Evolutionary conservation across 2,329 filamentous ascomycete genomes (phyloP).

Genomic region (Diaporthe helianthi): DNA sequence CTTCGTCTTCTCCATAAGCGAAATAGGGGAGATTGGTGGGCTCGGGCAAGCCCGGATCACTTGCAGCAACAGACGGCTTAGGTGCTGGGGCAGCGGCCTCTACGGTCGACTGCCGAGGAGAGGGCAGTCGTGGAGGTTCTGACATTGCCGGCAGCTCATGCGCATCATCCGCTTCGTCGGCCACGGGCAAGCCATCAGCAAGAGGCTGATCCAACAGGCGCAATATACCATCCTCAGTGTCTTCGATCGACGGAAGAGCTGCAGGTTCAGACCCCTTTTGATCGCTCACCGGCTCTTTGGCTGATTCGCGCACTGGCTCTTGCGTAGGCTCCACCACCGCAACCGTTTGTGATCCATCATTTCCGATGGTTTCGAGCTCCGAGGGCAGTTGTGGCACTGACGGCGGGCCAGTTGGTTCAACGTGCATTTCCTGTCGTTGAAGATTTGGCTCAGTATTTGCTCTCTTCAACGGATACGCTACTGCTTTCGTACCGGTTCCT

Average conservation of each 20-base stretch:
- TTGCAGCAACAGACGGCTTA: conserved; percentile 52
- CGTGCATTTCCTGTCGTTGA: conserved; percentile 32
- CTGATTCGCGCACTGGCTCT: background rate
- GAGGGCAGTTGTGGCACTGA: conserved; percentile 26
- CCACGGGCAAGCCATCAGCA: background rate
- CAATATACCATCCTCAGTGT: conserved; percentile 25
- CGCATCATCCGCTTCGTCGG: background rate
- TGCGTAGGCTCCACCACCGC: background rate
- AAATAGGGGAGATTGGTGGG: conserved; percentile 43
- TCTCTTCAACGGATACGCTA: conserved; percentile 34
- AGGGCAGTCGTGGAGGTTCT: conserved; percentile 35
- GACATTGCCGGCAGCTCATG: conserved; percentile 23
- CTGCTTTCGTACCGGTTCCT: conserved; percentile 33
- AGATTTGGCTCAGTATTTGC: conserved; percentile 36
- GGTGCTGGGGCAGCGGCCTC: conserved; percentile 36
- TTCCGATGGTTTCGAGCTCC: background rate
- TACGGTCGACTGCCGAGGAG: conserved; percentile 35
- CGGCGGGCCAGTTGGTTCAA: conserved; percentile 10
- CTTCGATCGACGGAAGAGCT: conserved; percentile 12
- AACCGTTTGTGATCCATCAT: background rate
- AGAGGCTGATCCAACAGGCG: conserved; percentile 28
- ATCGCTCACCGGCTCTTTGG: background rate
- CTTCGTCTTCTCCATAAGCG: conserved; percentile 45
- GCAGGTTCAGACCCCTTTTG: conserved; percentile 6
- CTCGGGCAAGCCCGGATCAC: conserved; percentile 50